Evolutionary conservation across 495 filamentous ascomycete genomes (phyloP).

Genomic region (Lepidopterella palustris): DNA sequence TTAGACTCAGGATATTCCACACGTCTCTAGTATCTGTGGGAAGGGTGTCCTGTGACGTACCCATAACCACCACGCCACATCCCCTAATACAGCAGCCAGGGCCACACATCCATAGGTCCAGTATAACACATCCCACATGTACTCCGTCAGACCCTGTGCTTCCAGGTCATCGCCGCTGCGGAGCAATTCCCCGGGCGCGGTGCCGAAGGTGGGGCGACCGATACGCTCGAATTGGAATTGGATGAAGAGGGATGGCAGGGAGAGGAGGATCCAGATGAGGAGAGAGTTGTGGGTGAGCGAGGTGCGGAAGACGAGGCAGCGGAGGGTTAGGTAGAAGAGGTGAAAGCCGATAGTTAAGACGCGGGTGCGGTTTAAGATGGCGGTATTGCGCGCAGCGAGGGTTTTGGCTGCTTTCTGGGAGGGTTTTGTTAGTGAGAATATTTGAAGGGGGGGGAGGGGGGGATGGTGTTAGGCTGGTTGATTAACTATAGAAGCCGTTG

Average conservation of each 20-base stretch:
- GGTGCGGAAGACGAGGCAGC: conserved; percentile 59
- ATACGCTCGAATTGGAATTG: conserved; percentile 78
- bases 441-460: conserved; percentile 1
- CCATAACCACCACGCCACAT: conserved; percentile 38
- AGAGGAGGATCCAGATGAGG: conserved; percentile 63
- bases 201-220: conserved; percentile 66
- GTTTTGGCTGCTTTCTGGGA: conserved; percentile 88
- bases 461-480: neutral
- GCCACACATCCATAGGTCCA: conserved; percentile 55
- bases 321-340: conserved; percentile 61
- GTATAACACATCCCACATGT: conserved; percentile 95
- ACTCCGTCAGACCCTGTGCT: conserved; percentile 86
- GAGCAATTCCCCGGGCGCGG: conserved; percentile 53
- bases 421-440: neutral
- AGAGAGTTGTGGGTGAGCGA: conserved; percentile 49
- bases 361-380: conserved; percentile 70
- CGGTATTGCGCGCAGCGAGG: conserved; percentile 71
- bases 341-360: conserved; percentile 65
- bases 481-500: neutral
- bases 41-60: conserved; percentile 7
- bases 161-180: conserved; percentile 81
- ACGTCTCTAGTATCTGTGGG: no score
- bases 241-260: conserved; percentile 65
- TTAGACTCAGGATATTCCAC: neutral
- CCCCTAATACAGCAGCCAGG: conserved; percentile 33